These are phyloP conservation scores for Drosera capensis DNA, from an alignment of 148 eudicot genomes.

Conservation along the genomic window DNA sequence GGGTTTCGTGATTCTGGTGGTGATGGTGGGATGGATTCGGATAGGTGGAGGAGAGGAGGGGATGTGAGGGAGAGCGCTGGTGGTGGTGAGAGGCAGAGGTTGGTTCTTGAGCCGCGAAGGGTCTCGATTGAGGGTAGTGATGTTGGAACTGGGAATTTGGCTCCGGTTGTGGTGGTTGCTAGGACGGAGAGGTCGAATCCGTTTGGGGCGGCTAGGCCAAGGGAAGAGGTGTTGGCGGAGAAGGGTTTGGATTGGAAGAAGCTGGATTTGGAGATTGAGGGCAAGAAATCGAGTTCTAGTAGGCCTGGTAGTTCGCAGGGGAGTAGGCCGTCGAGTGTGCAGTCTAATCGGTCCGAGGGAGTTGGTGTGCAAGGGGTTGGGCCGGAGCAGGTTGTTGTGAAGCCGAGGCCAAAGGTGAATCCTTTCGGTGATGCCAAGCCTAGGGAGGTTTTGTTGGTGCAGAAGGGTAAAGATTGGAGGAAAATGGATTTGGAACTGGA, in stretches of 20 bases:
- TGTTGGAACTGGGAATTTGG: constrained; percentile 7
- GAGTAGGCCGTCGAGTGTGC: constrained; percentile 52
- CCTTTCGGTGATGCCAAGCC: constrained; percentile 99
- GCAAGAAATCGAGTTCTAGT: constrained; percentile 49
- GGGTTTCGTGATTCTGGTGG: constrained; percentile 44
- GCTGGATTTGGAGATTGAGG: constrained; percentile 53
- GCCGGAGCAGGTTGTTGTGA: constrained; percentile 15
- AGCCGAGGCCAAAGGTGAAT: constrained; percentile 62
- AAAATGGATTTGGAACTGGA: constrained; percentile 88
- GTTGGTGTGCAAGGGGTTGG: constrained; percentile 16
- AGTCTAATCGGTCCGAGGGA: constrained; percentile 28
- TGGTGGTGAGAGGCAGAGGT: constrained; percentile 20
- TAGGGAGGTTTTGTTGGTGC: constrained; percentile 72
- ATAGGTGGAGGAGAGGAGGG: constrained; percentile 40
- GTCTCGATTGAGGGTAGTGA: constrained; percentile 19
- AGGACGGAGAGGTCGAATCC: constrained; percentile 50
- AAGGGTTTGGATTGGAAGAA: constrained; percentile 91
- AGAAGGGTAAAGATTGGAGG: constrained; percentile 93
- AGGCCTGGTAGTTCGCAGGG: constrained; percentile 68
- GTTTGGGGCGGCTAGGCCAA: constrained; percentile 84
- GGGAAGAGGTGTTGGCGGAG: constrained; percentile 76
- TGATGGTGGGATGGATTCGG: constrained; percentile 34
- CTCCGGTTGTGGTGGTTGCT: constrained; percentile 4
- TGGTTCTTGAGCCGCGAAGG: constrained; percentile 42
- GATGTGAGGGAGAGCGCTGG: constrained; percentile 8